A percentile compares a stretch with the other conserved stretches of the same genome.
Conservation (phyloP, 1,139 yeast species). For the Yamadazyma mexicana region DNA sequence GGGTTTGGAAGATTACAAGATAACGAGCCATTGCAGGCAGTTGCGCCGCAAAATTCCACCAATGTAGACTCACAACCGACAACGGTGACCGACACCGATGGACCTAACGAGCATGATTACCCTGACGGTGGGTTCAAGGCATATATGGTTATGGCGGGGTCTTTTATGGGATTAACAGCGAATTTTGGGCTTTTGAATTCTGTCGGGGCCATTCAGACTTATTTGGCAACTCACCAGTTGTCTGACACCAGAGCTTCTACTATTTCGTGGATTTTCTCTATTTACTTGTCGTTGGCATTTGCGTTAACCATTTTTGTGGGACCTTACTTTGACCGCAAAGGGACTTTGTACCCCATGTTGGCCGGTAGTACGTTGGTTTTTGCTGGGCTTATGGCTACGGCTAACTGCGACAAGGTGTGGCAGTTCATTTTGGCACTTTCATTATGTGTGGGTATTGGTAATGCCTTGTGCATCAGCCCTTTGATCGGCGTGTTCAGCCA, state of each 20-base stretch:
- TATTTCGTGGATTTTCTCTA: constrained; percentile 67
- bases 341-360: constrained; percentile 43
- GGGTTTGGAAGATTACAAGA: neutral
- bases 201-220: constrained; percentile 66
- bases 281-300: constrained; percentile 58
- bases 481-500: constrained; percentile 60
- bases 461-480: constrained; percentile 58
- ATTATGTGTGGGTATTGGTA: constrained; percentile 53
- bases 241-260: constrained; percentile 41
- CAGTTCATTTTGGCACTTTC: constrained; percentile 55
- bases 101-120: constrained; percentile 19
- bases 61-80: no score
- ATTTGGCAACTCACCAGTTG: constrained; percentile 55
- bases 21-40: neutral
- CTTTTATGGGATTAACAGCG: constrained; percentile 57
- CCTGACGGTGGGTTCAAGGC: constrained; percentile 70
- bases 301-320: constrained; percentile 53
- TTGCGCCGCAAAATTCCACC: neutral
- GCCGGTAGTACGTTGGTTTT: constrained; percentile 45
- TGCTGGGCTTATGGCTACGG: constrained; percentile 52
- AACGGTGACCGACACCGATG: no score
- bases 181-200: constrained; percentile 63
- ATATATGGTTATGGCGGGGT: constrained; percentile 62
- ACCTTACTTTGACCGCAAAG: constrained; percentile 48
- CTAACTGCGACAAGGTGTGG: constrained; percentile 46